Base-by-base conservation (phyloP, 495 filamentous ascomycete species). In the Neurospora tetraspora region DNA sequence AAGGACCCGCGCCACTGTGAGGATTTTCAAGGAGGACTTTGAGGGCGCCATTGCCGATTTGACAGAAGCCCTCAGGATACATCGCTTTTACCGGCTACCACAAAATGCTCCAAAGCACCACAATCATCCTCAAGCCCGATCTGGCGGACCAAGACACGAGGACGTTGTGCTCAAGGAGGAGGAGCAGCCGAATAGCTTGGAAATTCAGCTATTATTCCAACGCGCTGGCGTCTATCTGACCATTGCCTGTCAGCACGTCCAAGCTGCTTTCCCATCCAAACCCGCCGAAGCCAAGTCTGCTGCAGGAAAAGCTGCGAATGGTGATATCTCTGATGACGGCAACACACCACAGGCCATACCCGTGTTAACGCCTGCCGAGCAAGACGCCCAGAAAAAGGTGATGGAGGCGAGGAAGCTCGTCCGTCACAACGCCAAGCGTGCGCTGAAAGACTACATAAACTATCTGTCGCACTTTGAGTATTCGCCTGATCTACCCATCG, bases 391-490 rank as follows among this genome's bases (percentile, higher is more conserved):
- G 38, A 78, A 79, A 37, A 83, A 79, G 69, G 82, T 87, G 40
- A 77, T 86, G 38, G 88, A 91, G 73, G 87, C 89, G 36, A 83
- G 90, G 43, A 92, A 92, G 77, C 79, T 83, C 5, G 91, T 94
- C 69, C 88, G 89, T 74, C 83, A 85, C 4, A 87, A 92, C 79
- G 92, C 92, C 5, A 93, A 92, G 79, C 87, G 91, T 39, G 92
- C 91, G 4, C 77, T 94, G 27, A 85, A 88, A 69, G 92, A 94
- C 78, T 93, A 91, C 77, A 81, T 88, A 71, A 82, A 86, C 27
- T 93, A 90, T 74, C 81, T 94, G 5, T 88, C 88, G 10, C 83
- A 89, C 73, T 91, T 93, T 72, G 91, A 94, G 76, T 94, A 94
- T 78, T 91, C 91, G 3, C 89, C 91, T 1, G 88, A 92, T 68